These are phyloP conservation scores for Umbellularia californica DNA, from an alignment of 164 flowering plant genomes.

Conservation along the genomic window DNA sequence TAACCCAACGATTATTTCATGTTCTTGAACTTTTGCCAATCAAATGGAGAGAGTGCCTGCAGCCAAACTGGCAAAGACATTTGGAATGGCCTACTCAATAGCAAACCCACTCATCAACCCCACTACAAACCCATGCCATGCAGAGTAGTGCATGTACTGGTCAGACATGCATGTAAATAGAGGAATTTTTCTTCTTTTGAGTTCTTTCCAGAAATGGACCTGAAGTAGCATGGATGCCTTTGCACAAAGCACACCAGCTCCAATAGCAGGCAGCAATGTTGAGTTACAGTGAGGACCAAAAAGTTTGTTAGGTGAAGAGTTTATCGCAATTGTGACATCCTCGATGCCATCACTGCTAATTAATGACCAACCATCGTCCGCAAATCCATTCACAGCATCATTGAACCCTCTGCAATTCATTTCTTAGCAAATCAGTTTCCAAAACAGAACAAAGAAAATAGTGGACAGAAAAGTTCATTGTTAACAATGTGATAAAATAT, in stretches of 20 bases:
- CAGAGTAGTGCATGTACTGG: neutral
- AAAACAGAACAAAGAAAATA: neutral
- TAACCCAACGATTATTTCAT: neutral
- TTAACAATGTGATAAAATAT: neutral
- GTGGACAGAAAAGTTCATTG: neutral
- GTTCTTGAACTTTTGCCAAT: neutral
- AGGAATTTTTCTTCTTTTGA: neutral
- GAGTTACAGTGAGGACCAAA: slow-evolving; percentile 42
- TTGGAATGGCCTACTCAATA: too few relatives aligned
- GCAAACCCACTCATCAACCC: neutral
- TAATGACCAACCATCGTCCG: slow-evolving; percentile 82
- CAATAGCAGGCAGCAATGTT: slow-evolving; percentile 41
- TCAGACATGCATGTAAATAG: neutral
- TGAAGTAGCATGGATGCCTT: slow-evolving; percentile 83
- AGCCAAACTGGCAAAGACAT: too few relatives aligned
- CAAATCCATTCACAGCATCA: slow-evolving; percentile 86
- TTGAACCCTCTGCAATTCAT: slow-evolving; percentile 56
- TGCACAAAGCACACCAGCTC: slow-evolving; percentile 76
- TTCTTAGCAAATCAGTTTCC: neutral
- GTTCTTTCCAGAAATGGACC: slow-evolving; percentile 25
- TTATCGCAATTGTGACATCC: slow-evolving; percentile 67
- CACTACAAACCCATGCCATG: neutral
- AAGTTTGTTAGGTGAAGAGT: slow-evolving; percentile 59
- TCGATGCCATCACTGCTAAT: slow-evolving; percentile 68
- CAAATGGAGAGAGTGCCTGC: too few relatives aligned